phyloP scores from a whole-genome alignment of 495 filamentous ascomycete genomes.

The Podospora fimiseda region DNA sequence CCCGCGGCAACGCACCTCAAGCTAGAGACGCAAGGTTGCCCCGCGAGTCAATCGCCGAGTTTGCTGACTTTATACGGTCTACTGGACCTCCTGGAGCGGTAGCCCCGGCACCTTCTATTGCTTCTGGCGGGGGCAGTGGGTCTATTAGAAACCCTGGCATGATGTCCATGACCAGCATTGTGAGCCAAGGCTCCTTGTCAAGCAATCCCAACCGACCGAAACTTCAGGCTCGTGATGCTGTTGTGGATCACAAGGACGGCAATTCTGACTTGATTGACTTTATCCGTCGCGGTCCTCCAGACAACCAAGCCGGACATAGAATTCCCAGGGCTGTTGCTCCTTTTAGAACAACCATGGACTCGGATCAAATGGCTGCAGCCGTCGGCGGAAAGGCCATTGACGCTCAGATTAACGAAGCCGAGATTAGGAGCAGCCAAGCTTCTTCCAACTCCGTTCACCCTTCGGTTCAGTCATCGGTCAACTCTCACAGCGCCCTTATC shows the following conservation, averaged over 20 bases:
- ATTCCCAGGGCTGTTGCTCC: slow-evolving; percentile 81
- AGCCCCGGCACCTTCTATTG: slow-evolving; percentile 10
- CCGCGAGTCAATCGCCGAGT: slow-evolving; percentile 61
- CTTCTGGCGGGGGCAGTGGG: slow-evolving; percentile 6
- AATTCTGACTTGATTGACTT: slow-evolving; percentile 91
- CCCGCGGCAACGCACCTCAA: slow-evolving; percentile 36
- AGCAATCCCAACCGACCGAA: slow-evolving; percentile 36
- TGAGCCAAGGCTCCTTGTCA: slow-evolving; percentile 22
- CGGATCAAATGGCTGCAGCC: slow-evolving; percentile 60
- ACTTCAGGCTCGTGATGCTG: slow-evolving; percentile 68
- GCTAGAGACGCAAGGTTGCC: slow-evolving; percentile 62
- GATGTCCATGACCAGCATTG: slow-evolving; percentile 24
- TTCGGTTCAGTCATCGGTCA: slow-evolving; percentile 42
- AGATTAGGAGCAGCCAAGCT: slow-evolving; percentile 36
- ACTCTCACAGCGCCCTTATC: slow-evolving; percentile 46
- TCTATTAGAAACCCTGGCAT: slow-evolving; percentile 25
- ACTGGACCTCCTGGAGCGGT: slow-evolving; percentile 58
- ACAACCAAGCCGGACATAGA: slow-evolving; percentile 46
- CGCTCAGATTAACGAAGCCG: slow-evolving; percentile 38
- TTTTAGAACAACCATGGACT: slow-evolving; percentile 79
- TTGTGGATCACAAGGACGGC: slow-evolving; percentile 51
- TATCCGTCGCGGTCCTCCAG: slow-evolving; percentile 74
- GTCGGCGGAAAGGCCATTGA: slow-evolving; percentile 46
- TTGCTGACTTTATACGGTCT: slow-evolving; percentile 79
- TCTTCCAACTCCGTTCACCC: slow-evolving; percentile 32